These are phyloP conservation scores for Hypoxylon rubiginosum DNA, from an alignment of 2,329 filamentous ascomycete genomes.

Conservation along the genomic window DNA sequence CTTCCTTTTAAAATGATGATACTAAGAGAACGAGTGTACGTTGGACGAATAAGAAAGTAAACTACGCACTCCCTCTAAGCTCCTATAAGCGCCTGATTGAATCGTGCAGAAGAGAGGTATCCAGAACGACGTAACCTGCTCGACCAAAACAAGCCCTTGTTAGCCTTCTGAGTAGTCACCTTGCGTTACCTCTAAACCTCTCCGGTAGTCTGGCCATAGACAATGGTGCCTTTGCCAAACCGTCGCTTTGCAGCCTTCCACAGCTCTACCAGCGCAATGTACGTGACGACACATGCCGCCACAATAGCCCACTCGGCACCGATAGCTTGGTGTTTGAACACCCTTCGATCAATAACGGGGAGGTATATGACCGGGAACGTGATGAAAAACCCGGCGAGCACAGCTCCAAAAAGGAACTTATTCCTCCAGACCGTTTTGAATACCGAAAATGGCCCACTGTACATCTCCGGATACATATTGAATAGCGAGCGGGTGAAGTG, in stretches of 20 bases:
- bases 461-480: slow-evolving; percentile 70
- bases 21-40: neutral
- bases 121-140: neutral
- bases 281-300: slow-evolving; percentile 68
- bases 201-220: slow-evolving; percentile 10
- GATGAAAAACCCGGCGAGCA: slow-evolving; percentile 70
- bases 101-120: neutral
- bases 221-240: slow-evolving; percentile 43
- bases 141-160: neutral
- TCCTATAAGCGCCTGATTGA: neutral
- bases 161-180: neutral
- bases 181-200: slow-evolving; percentile 9
- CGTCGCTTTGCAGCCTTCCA: slow-evolving; percentile 78
- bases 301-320: slow-evolving; percentile 81
- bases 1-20: neutral
- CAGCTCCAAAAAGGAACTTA: slow-evolving; percentile 75
- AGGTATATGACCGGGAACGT: slow-evolving; percentile 77
- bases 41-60: neutral
- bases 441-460: slow-evolving; percentile 63
- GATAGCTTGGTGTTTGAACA: slow-evolving; percentile 78
- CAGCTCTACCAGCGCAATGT: slow-evolving; percentile 72
- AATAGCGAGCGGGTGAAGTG: slow-evolving; percentile 79
- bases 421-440: slow-evolving; percentile 76
- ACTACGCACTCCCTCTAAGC: neutral
- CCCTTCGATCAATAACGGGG: slow-evolving; percentile 72